Evolutionary conservation across 495 filamentous ascomycete genomes (phyloP).

Genomic region (Penicillium tannophilum): DNA sequence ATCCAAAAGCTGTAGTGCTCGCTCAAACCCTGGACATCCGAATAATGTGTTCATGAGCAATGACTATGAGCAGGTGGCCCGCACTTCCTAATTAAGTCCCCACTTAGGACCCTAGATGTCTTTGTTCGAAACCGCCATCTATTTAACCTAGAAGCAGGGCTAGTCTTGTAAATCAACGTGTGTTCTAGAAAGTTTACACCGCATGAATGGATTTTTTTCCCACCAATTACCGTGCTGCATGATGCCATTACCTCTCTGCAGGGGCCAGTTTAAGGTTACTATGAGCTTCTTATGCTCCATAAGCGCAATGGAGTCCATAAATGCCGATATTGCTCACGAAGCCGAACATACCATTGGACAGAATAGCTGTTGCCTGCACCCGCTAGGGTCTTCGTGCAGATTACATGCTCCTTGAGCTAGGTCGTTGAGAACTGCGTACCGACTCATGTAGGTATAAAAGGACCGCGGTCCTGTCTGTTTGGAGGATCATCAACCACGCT

Average conservation of each 20-base stretch:
- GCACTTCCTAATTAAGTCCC: neutral
- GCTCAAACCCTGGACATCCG: neutral
- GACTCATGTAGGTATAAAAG: neutral
- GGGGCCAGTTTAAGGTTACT: neutral
- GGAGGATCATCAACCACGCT: neutral
- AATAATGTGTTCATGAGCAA: too few species aligned
- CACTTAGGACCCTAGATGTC: conserved; percentile 10
- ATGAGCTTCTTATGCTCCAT: neutral
- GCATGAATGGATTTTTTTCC: neutral
- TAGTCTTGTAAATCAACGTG: neutral
- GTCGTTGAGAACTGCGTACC: neutral
- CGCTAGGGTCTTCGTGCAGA: neutral
- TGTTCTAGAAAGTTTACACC: neutral
- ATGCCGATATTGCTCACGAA: neutral
- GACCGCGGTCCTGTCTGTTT: neutral
- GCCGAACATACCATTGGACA: neutral
- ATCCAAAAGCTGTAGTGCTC: neutral
- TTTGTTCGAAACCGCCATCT: conserved; percentile 15
- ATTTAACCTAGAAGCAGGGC: neutral
- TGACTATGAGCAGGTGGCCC: neutral
- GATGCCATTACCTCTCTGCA: neutral
- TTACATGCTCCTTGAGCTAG: neutral
- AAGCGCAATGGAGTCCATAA: neutral
- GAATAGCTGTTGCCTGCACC: neutral
- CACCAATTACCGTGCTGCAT: neutral